Base-by-base conservation (phyloP, 2,329 filamentous ascomycete species). In the Sporothrix mexicana region DNA sequence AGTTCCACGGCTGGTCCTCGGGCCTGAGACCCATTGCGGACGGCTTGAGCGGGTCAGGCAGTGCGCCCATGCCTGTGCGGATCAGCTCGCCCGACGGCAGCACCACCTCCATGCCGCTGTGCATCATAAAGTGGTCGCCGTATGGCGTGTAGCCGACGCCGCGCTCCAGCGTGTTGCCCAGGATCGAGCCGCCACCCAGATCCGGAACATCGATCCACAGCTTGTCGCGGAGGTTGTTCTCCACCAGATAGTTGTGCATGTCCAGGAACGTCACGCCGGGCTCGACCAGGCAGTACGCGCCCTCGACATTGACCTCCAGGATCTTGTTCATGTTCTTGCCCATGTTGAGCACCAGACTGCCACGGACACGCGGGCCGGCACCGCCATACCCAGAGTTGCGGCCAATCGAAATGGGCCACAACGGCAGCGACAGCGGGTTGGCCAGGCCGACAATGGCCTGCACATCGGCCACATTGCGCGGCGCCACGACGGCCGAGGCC, bases 191-290 rank as follows among this genome's bases (percentile, higher is more conserved):
- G 17, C 82, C 81, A 7, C 83, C 82, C 0, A 85, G 77, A 73
- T 82, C 82, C 0, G 82, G 81, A 0, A 83, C 78, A 75, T 87
- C 81, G 69, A 83, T 78, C 83, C 83, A 83, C 76, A 86, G 74
- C 74, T 9, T 77, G 10, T 86, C 76, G 30, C 81, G 80, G 71
- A 81, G 77, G 76, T 81, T 77, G 23, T 57, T 36, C 2, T 12
- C 45, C 12, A 69, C 59, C 12, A 64, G 45, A 9, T 20, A 23
- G 74, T 81, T 78, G 23, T 88, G 82, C 9, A 89, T 79, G 41
- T 82, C 82, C 69, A 84, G 83, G 76, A 84, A 88, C 0, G 86
- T 85, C 0, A 89, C 87, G 0, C 87, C 87, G 0, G 87, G 87
- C 77, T 89, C 87, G 4, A 89, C 82, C 0, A 89, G 78, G 57